Base-by-base conservation (phyloP, 805 yeast genomes). In the Nakazawaea peltata region DNA sequence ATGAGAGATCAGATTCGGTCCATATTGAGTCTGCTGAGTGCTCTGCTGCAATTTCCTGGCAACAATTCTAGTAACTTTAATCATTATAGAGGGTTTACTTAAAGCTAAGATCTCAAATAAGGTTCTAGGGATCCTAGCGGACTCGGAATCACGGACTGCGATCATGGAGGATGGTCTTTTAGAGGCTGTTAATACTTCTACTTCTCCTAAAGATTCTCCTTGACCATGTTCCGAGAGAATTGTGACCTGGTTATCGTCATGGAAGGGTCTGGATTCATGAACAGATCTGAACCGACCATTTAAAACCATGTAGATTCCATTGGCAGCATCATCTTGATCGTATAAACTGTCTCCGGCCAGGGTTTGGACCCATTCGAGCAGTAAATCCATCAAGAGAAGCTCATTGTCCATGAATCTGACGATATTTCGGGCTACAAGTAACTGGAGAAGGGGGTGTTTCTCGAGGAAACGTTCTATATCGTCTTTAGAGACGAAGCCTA, bases 171-270 rank as follows among this genome's bases (percentile, higher is more conserved):
- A 68, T 3, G 74, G 69, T 51, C 94, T 70, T 38, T 77, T 69
- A 9, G 81, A 70, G 10, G 86, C 86, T 0, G 94, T 86, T 42
- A 90, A 65, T 3, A 90, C 97, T 54, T 90, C 98, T 7, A 92
- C 81, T 56, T 90, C 97, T 3, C 97, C 98, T 41, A 92, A 71
- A 27, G 95, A 82, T 47, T 86, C 94, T 5, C 97, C 97, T 54
- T 87, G 95, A 2, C 97, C 95, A 49, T 76, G 79, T 51, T 90
- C 98, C 2, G 41, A 28, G 14, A 37, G 16, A 13, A 81, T 83
- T 12, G 78, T 46, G 1, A 76, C 60, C 9, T 41, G 45, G 12
- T 50, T 43, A 19, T 42, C 40, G 9, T 27, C 39, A 5, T 26
- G 29, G 8, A 16, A 28, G 9, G 41, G 41, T 19, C 30, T 37